Conservation (phyloP, 768 basidiomycete genomes). For the Mycena maculata region DNA sequence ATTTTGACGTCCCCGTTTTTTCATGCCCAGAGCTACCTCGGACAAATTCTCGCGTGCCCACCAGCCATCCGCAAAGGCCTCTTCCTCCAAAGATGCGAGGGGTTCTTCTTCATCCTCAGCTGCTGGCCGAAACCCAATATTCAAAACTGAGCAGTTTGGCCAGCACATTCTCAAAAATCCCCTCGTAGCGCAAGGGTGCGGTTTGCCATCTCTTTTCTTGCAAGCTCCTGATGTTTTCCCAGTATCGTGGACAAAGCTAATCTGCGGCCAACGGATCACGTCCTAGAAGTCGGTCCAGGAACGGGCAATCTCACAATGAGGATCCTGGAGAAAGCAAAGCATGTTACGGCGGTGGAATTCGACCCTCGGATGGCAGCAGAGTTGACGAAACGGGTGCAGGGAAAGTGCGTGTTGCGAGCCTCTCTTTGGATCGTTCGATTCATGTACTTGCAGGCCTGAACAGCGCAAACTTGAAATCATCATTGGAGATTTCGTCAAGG, state of each 20-base stretch:
- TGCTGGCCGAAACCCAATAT: constrained; percentile 83
- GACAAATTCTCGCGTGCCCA: constrained; percentile 80
- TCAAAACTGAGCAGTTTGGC: constrained; percentile 95
- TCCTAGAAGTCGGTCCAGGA: constrained; percentile 97
- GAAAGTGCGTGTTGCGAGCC: constrained; percentile 77
- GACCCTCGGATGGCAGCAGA: constrained; percentile 99
- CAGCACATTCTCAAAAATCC: constrained; percentile 99
- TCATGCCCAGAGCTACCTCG: constrained; percentile 85
- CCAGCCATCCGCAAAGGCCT: constrained; percentile 65
- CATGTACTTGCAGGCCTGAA: constrained; percentile 73
- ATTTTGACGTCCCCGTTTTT: too few relatives aligned
- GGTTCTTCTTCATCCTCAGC: constrained; percentile 51
- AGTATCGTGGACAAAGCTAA: constrained; percentile 75
- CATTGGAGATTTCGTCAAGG: constrained; percentile 98
- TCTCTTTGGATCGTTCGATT: not conserved
- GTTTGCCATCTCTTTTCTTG: constrained; percentile 21
- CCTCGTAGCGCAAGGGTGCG: constrained; percentile 88
- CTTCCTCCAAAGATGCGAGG: constrained; percentile 51
- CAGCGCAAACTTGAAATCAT: constrained; percentile 95
- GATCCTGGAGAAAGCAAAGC: constrained; percentile 93
- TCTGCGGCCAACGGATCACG: constrained; percentile 92
- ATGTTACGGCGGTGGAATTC: constrained; percentile 95
- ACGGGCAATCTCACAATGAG: constrained; percentile 96
- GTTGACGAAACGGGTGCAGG: constrained; percentile 95
- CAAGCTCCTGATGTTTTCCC: not conserved